Evolutionary conservation across 2,329 filamentous ascomycete species (phyloP).

Genomic region (Penicillium sp.): DNA sequence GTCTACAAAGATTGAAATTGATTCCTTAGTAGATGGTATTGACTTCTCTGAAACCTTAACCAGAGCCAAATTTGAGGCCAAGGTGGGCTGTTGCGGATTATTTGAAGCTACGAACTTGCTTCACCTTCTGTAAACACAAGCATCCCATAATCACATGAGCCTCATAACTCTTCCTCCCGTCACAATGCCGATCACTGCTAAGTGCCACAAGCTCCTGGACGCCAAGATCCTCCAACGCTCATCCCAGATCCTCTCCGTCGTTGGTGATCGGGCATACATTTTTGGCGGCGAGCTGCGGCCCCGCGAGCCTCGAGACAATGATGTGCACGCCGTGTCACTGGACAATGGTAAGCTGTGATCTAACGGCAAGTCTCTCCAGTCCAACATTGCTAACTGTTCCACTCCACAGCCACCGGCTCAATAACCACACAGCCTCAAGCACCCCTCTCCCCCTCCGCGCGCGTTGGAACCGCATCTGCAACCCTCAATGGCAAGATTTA

Average conservation of each 20-base stretch:
- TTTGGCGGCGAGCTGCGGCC: constrained; percentile 75
- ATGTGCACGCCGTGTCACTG: constrained; percentile 67
- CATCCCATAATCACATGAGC: background rate
- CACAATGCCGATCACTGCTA: constrained; percentile 15
- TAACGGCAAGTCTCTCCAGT: too few relatives aligned
- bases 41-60: too few relatives aligned
- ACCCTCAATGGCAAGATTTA: constrained; percentile 72
- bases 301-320: constrained; percentile 69
- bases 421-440: constrained; percentile 7
- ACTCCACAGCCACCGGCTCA: background rate
- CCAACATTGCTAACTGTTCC: background rate
- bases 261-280: constrained; percentile 62
- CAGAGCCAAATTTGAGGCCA: too few relatives aligned
- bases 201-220: constrained; percentile 25
- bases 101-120: background rate
- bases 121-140: background rate
- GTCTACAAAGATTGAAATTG: too few relatives aligned
- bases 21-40: too few relatives aligned
- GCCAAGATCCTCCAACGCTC: constrained; percentile 54
- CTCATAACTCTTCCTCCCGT: background rate
- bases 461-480: constrained; percentile 72
- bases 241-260: constrained; percentile 69
- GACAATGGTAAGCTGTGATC: constrained; percentile 12
- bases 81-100: background rate
- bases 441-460: constrained; percentile 59